phyloP scores from a whole-genome alignment of 2,329 filamentous ascomycete genomes.

The Paecilomyces dactylethromorphus region DNA sequence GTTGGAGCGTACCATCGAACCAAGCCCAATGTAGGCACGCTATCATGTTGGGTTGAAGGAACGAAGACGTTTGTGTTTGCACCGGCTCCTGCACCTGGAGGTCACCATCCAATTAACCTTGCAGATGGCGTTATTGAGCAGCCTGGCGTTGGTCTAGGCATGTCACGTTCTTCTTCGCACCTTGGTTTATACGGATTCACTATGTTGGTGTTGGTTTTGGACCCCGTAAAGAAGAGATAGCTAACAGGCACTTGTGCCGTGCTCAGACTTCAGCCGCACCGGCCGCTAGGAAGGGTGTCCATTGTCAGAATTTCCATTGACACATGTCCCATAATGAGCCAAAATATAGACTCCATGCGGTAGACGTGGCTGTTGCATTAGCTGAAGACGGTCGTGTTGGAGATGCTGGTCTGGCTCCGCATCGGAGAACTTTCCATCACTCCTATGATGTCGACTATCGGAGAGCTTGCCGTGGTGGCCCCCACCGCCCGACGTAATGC shows the following conservation, averaged over 20 bases:
- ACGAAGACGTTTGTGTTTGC: neutral
- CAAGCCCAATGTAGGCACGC: neutral
- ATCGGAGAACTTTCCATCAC: neutral
- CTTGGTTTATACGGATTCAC: neutral
- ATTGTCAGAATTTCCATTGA: neutral
- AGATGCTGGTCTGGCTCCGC: neutral
- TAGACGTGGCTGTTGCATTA: neutral
- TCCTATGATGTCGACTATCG: neutral
- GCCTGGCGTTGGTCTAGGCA: neutral
- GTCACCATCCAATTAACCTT: neutral
- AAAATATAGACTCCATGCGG: neutral
- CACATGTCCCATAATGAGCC: neutral
- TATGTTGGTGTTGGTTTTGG: neutral
- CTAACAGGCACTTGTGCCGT: neutral
- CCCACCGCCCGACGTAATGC: neutral
- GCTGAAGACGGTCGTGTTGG: neutral
- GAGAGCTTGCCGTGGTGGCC: neutral
- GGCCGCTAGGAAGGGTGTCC: neutral
- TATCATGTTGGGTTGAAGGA: neutral
- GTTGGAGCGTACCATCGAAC: neutral
- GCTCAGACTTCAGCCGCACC: neutral
- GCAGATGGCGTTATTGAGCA: neutral
- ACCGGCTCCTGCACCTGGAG: neutral
- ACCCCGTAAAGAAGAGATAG: neutral
- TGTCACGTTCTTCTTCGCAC: neutral